These are phyloP conservation scores for Sarocladiaceae sp. DNA, from an alignment of 2,329 filamentous ascomycete species.

Conservation along the genomic window DNA sequence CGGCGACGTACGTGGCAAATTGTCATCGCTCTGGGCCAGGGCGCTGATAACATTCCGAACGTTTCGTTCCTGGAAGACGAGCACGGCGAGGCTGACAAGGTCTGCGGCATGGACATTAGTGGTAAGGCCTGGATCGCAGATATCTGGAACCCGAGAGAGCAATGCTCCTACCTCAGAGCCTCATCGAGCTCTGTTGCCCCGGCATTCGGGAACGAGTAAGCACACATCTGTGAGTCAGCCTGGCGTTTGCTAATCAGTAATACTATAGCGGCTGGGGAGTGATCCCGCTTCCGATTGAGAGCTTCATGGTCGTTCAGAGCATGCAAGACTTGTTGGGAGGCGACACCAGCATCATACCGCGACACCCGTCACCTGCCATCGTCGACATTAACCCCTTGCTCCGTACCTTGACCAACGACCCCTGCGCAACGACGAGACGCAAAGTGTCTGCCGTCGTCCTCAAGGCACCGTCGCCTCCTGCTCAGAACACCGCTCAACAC, in stretches of 20 bases:
- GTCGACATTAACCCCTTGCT: slow-evolving; percentile 20
- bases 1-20: slow-evolving; percentile 48
- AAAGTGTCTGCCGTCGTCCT: too few species aligned
- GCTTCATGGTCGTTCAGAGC: slow-evolving; percentile 34
- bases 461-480: too few species aligned
- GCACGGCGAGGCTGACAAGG: slow-evolving; percentile 42
- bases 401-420: slow-evolving; percentile 24
- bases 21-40: slow-evolving; percentile 34
- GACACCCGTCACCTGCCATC: slow-evolving; percentile 16
- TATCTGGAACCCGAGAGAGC: slow-evolving; percentile 39
- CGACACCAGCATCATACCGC: not conserved
- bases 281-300: slow-evolving; percentile 38
- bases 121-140: slow-evolving; percentile 46
- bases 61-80: slow-evolving; percentile 45
- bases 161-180: not conserved
- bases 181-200: not conserved
- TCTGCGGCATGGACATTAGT: slow-evolving; percentile 47
- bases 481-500: too few species aligned
- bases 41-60: slow-evolving; percentile 47
- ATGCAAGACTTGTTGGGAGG: slow-evolving; percentile 30
- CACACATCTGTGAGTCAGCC: too few species aligned
- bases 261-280: slow-evolving; percentile 51
- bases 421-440: slow-evolving; percentile 16
- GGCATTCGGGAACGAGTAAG: not conserved
- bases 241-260: too few species aligned